phyloP scores from a whole-genome alignment of 2,329 filamentous ascomycete genomes.

The Ascosphaera aggregata region DNA sequence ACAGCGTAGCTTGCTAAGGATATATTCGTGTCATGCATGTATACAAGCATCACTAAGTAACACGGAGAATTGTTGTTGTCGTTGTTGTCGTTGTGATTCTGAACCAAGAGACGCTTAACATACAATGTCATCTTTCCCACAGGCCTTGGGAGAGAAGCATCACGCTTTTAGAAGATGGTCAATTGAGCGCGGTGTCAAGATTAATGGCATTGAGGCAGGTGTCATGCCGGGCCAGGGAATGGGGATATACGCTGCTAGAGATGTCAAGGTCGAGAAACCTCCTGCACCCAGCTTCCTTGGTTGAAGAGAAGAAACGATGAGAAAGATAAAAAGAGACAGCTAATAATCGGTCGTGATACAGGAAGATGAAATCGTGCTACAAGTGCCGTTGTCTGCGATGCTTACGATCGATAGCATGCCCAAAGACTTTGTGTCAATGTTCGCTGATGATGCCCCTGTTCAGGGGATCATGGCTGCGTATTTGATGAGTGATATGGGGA shows the following conservation, averaged over 20 bases:
- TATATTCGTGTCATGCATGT: too few relatives aligned
- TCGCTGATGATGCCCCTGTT: conserved; percentile 33
- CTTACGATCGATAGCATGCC: conserved; percentile 40
- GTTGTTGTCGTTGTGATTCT: too few relatives aligned
- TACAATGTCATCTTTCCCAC: not conserved
- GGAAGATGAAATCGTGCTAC: conserved; percentile 37
- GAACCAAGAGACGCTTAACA: too few relatives aligned
- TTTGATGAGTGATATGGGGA: conserved; percentile 15
- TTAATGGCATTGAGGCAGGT: conserved; percentile 43
- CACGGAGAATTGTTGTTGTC: too few relatives aligned
- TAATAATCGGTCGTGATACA: conserved; percentile 13
- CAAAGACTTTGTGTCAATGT: conserved; percentile 25
- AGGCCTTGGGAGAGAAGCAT: conserved; percentile 11
- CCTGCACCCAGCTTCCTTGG: not conserved
- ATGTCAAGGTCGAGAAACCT: conserved; percentile 32
- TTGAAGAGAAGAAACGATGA: not conserved
- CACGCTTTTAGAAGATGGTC: conserved; percentile 47
- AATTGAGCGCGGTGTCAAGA: conserved; percentile 34
- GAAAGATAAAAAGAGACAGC: too few relatives aligned
- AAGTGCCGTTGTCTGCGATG: conserved; percentile 39
- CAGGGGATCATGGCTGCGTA: conserved; percentile 53
- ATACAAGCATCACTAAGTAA: too few relatives aligned
- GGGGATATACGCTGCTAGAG: conserved; percentile 48
- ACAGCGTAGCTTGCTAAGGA: too few relatives aligned
- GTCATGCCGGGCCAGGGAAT: conserved; percentile 49